These are phyloP conservation scores for Sclerotinia glacialis DNA, from an alignment of 2,329 filamentous ascomycete species.

Conservation along the genomic window DNA sequence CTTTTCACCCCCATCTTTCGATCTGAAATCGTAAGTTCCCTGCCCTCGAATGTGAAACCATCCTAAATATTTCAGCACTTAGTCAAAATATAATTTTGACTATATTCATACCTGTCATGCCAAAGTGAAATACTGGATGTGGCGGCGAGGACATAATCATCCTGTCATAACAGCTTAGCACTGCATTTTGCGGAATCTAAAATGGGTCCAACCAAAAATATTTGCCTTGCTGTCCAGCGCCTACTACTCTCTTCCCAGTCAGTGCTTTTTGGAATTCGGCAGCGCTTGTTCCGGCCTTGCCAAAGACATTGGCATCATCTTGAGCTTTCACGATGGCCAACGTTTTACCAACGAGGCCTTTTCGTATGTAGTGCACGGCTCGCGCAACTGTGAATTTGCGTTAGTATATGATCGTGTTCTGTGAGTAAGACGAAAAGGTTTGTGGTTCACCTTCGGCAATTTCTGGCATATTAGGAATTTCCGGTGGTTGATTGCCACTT, in stretches of 20 bases:
- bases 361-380: conserved; percentile 79
- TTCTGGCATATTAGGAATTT: conserved; percentile 51
- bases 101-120: conserved; percentile 56
- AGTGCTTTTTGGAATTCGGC: conserved; percentile 71
- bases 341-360: conserved; percentile 79
- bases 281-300: conserved; percentile 81
- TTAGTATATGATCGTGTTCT: background rate
- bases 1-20: conserved; percentile 47
- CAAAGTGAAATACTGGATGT: conserved; percentile 86
- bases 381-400: conserved; percentile 61
- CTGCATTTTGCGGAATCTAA: background rate
- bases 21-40: conserved; percentile 76
- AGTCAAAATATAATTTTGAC: background rate
- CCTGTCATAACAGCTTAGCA: conserved; percentile 36
- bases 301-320: conserved; percentile 83
- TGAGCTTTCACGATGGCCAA: conserved; percentile 67
- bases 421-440: background rate
- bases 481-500: background rate
- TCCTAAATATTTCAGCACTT: conserved; percentile 41
- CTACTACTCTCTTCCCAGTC: conserved; percentile 66
- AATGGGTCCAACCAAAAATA: conserved; percentile 71
- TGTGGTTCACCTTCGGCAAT: conserved; percentile 54
- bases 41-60: conserved; percentile 87
- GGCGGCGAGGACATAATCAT: conserved; percentile 74
- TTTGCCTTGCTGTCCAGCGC: conserved; percentile 85